phyloP scores from a whole-genome alignment of 2,329 filamentous ascomycete genomes.

The Beauveria medogensis region DNA sequence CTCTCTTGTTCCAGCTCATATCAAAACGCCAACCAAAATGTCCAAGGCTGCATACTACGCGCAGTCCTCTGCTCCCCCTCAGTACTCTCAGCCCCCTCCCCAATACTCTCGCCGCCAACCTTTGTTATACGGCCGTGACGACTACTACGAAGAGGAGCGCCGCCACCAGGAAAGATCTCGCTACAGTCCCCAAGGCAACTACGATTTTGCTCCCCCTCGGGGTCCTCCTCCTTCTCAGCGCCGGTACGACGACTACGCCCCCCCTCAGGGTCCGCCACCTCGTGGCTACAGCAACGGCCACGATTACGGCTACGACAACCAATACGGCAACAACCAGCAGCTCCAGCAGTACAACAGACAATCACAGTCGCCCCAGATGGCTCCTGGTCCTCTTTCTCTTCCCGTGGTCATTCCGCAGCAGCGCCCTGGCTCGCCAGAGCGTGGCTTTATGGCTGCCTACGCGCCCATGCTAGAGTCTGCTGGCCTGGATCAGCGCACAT shows the following conservation, averaged over 20 bases:
- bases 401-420: slow-evolving; percentile 12
- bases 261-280: slow-evolving; percentile 5
- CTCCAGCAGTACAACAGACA: slow-evolving; percentile 7
- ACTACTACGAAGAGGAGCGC: slow-evolving; percentile 9
- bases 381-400: slow-evolving; percentile 9
- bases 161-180: slow-evolving; percentile 7
- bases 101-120: slow-evolving; percentile 6
- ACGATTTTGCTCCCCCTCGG: slow-evolving; percentile 9
- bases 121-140: neutral
- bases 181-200: neutral
- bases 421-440: slow-evolving; percentile 11
- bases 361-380: slow-evolving; percentile 7
- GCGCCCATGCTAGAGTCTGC: slow-evolving; percentile 8
- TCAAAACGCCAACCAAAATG: neutral
- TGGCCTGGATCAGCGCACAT: slow-evolving; percentile 11
- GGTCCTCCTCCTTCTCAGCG: slow-evolving; percentile 8
- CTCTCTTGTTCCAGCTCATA: neutral
- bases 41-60: slow-evolving; percentile 9
- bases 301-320: slow-evolving; percentile 3
- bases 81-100: slow-evolving; percentile 9
- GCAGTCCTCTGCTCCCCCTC: slow-evolving; percentile 7
- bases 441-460: slow-evolving; percentile 13
- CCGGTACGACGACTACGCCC: slow-evolving; percentile 7
- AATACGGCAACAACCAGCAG: slow-evolving; percentile 5
- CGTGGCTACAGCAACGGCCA: neutral